A percentile compares a stretch with the other conserved stretches of the same genome.
Conservation (phyloP, 148 eudicot genomes). For the Vaccinium myrtillus region DNA sequence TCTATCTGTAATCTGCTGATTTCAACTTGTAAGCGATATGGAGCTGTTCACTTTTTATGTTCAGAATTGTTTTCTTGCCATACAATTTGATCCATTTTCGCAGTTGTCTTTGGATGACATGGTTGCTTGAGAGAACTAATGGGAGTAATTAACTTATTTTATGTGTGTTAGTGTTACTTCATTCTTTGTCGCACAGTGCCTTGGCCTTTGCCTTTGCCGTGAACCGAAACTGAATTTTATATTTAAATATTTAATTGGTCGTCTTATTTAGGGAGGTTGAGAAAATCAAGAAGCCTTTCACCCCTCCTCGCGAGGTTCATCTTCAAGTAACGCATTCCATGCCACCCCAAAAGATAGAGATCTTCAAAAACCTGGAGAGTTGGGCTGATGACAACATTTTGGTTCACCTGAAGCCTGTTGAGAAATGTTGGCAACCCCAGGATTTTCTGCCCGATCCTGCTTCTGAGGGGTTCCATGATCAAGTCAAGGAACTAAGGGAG, state of each 20-base stretch:
- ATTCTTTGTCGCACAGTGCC: neutral
- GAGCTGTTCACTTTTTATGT: neutral
- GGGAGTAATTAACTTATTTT: neutral
- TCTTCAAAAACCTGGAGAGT: constrained; percentile 18
- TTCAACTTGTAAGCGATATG: neutral
- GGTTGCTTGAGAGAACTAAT: neutral
- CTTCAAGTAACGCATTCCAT: constrained; percentile 23
- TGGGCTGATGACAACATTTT: constrained; percentile 23
- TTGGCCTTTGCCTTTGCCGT: neutral
- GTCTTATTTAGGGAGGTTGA: constrained; percentile 18
- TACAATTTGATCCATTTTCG: neutral
- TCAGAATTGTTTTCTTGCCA: neutral
- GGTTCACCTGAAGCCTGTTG: constrained; percentile 25
- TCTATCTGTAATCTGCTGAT: neutral
- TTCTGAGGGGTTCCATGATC: constrained; percentile 26
- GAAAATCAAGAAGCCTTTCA: constrained; percentile 21
- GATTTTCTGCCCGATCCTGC: constrained; percentile 28
- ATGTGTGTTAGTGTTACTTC: neutral
- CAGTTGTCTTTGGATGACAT: constrained; percentile 1
- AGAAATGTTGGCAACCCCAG: constrained; percentile 25
- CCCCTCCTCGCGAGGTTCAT: constrained; percentile 24
- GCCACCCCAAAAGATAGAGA: constrained; percentile 24
- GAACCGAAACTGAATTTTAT: neutral
- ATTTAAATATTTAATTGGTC: neutral
- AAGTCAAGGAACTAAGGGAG: constrained; percentile 27